Evolutionary conservation across 257 asterid genomes (phyloP), one percentile per base, ranked within the genome.

Genomic region (Rehmannia glutinosa): DNA sequence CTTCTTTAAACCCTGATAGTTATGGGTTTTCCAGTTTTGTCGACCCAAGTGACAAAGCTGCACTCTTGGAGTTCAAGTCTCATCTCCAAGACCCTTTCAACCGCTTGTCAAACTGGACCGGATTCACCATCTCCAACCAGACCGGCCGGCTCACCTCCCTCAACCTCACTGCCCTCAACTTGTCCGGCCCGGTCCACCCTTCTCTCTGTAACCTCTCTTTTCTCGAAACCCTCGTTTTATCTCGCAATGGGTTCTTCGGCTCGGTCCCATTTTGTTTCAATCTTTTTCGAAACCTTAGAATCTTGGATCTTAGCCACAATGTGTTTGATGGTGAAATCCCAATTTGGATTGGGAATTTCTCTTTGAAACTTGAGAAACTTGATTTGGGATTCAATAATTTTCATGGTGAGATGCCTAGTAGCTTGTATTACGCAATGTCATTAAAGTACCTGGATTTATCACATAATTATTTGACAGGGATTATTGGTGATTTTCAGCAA

Each of bases 121-220:
- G 96, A 43, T 62, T 86, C 62, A 59, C 86, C 63, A 38, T 79
- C 79, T 86, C 93, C 39, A 82, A 79, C 78, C 75, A 49, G 71
- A 84, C 88, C 50, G 93, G 91, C 46, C 81, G 86, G 46, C 76
- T 87, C 59, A 75, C 80, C 62, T 68, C 74, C n/a, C 89, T 93
- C 62, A 88, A 93, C 80, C 95, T 93, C 64, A 81, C 91, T 35
- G 76, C 84, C 49, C 79, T 79, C 39, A 81, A 63, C 75, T 80
- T 93, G 76, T 73, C 86, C 24, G 97, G 97, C 28, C 77, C 64
- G 28, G 20, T 93, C 46, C 82, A 72, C 64, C 73, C 88, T 72
- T 88, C 86, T 73, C 61, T 93, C 77, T 93, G 99, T 73, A 81
- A 74, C 80, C 86, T 93, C 59, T 53, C 89, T 13, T 79, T 72